Conservation (phyloP, 768 basidiomycete genomes). For the Dentipellis fragilis region DNA sequence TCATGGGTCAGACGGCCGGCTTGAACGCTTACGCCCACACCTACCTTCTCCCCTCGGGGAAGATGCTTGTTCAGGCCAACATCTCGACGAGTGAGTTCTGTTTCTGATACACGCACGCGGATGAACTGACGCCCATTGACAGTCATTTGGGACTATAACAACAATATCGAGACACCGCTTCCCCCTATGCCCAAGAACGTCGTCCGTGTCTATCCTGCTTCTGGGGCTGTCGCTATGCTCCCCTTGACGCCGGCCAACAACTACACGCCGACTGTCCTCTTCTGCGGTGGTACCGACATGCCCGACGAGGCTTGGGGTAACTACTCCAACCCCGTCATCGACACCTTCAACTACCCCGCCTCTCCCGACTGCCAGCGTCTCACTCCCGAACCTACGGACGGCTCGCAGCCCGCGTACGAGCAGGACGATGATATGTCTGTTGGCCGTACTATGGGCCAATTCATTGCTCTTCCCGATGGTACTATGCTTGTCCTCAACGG, state of each 20-base stretch:
- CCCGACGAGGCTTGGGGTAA: constrained; percentile 64
- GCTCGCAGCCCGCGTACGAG: constrained; percentile 45
- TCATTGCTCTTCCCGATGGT: constrained; percentile 74
- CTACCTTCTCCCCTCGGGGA: constrained; percentile 66
- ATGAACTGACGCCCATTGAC: constrained; percentile 7
- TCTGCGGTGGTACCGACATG: constrained; percentile 87
- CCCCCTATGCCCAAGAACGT: constrained; percentile 68
- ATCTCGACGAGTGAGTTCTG: constrained; percentile 61
- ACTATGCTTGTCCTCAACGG: constrained; percentile 79
- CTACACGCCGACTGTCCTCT: constrained; percentile 75
- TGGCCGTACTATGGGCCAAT: constrained; percentile 85
- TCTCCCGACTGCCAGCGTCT: constrained; percentile 72
- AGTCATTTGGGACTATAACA: constrained; percentile 43
- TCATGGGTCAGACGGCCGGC: constrained; percentile 64
- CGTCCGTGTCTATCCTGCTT: constrained; percentile 81
- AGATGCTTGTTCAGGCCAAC: constrained; percentile 78
- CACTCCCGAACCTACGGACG: constrained; percentile 74
- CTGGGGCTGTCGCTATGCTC: constrained; percentile 82
- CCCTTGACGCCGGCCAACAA: constrained; percentile 86
- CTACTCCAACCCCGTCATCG: constrained; percentile 60
- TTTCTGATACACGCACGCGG: constrained; percentile 1
- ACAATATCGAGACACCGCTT: constrained; percentile 49
- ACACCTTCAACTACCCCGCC: constrained; percentile 66
- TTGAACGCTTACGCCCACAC: constrained; percentile 71
- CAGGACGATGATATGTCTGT: constrained; percentile 71